These are phyloP conservation scores for Chlorella variabilis DNA, from an alignment of 163 green algal species.

Conservation along the genomic window DNA sequence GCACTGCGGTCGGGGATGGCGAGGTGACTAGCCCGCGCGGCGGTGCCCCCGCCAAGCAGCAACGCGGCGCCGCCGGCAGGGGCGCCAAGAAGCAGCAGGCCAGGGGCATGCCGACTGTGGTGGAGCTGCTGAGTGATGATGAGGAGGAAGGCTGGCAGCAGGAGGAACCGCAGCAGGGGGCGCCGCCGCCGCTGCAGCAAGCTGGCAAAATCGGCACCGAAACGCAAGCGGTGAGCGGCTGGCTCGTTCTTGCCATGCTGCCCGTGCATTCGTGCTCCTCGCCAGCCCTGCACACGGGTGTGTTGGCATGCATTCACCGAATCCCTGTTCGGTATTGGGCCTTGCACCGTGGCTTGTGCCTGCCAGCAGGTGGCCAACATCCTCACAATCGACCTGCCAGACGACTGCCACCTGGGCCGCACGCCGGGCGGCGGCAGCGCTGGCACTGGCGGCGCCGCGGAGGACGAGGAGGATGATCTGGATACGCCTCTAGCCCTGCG, in stretches of 20 bases:
- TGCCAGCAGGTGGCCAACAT: conserved; percentile 30
- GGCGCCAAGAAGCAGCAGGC: not conserved
- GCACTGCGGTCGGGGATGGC: not conserved
- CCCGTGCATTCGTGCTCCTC: too few species aligned
- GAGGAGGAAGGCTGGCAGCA: not conserved
- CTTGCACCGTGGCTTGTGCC: not conserved
- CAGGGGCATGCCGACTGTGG: not conserved
- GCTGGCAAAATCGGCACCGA: not conserved
- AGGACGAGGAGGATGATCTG: conserved; percentile 38
- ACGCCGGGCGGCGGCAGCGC: not conserved
- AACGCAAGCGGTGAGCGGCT: conserved; percentile 38
- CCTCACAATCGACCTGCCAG: conserved; percentile 35
- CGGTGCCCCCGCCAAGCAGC: not conserved
- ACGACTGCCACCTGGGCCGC: not conserved
- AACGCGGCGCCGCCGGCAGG: not conserved
- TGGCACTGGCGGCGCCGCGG: not conserved
- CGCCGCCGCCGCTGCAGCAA: not conserved
- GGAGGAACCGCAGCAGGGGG: not conserved
- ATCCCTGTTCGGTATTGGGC: too few species aligned
- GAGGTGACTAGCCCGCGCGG: not conserved
- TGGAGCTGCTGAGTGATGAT: not conserved
- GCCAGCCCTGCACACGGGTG: too few species aligned
- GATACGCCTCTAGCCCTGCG: conserved; percentile 46
- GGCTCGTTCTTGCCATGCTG: too few species aligned
- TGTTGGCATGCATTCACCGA: too few species aligned